These are phyloP conservation scores for Teratosphaeria viscida DNA, from an alignment of 2,329 filamentous ascomycete species.

Conservation along the genomic window DNA sequence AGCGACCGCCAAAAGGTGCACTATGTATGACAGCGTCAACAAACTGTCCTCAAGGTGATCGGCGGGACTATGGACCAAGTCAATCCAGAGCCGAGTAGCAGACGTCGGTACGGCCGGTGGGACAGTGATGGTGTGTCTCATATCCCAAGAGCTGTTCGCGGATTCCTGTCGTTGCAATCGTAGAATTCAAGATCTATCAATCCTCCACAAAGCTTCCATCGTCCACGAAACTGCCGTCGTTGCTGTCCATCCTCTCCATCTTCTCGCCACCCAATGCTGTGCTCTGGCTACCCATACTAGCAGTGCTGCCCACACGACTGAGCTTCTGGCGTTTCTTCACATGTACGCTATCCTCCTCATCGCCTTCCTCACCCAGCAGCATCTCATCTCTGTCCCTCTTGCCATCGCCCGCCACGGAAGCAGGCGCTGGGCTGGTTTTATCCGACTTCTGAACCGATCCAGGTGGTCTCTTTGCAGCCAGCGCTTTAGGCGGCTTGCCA, in stretches of 20 bases:
- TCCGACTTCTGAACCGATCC: constrained; percentile 3
- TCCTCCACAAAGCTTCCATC: constrained; percentile 23
- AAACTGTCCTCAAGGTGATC: no score
- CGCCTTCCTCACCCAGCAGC: constrained; percentile 9
- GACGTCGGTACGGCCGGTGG: not conserved
- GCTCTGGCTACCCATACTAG: constrained; percentile 21
- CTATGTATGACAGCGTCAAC: not conserved
- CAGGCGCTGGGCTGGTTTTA: constrained; percentile 11
- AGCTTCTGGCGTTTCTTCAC: constrained; percentile 29
- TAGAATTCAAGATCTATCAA: constrained; percentile 5
- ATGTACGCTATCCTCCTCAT: constrained; percentile 22
- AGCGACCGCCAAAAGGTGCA: not conserved
- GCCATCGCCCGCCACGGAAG: constrained; percentile 4
- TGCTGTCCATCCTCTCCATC: constrained; percentile 24
- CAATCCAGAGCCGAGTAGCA: not conserved
- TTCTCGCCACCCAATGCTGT: constrained; percentile 13
- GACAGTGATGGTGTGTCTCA: not conserved
- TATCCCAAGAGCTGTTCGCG: not conserved
- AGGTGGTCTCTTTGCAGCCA: constrained; percentile 16
- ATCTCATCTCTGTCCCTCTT: constrained; percentile 27
- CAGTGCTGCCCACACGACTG: constrained; percentile 24
- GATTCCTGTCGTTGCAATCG: not conserved
- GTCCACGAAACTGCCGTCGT: constrained; percentile 27
- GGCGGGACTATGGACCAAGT: not conserved
- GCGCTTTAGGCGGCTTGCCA: constrained; percentile 22